Base-by-base conservation (phyloP, 495 filamentous ascomycete species). In the Bathelium albidoporum region DNA sequence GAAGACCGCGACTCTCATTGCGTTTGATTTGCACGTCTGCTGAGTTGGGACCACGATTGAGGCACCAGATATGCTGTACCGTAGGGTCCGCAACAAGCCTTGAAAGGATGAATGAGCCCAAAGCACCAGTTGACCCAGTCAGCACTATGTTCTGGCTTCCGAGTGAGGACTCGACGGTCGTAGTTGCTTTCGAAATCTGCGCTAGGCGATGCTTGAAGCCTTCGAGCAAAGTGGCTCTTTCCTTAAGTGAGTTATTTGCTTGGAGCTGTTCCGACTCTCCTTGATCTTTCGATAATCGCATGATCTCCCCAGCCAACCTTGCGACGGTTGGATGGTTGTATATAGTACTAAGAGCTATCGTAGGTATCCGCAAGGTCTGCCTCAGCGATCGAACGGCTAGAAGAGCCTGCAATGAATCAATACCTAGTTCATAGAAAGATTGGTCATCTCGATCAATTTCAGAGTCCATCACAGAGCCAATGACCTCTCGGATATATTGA, bases 321-420 rank as follows among this genome's bases (percentile, higher is more conserved):
- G 5, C 34, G 44, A 49, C 20, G 5, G 44, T 18, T 20, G 44
- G 14, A 49, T 49, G 5, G 18, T 22, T 49, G 44, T 49, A 49
- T 22, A 49, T 22, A 20, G 44, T 49, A 5, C 14, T 18, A 20
- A 22, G 12, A 2, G 44, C 44, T 16, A 49, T 2, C 14, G 12
- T 22, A 18, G 44, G 44, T 22, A 49, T 16, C 5, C 44, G 14
- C 14, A 49, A 49, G 20, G 44, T 49, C 44, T 49, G 12, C 20
- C 45, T 62, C 20, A 62, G 20, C 32, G 12, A 22, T 18, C 36
- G 14, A 26, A 41, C 58, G 2, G 61, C n/a, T n/a, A 22, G 12
- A 18, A 39, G 26, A 31, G 41, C 36, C 26, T 60, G 58, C 32
- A 64, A 26, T 16, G 62, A 64, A 32, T 64, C 62, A n/a, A 60